phyloP scores from a whole-genome alignment of 345 rosid genomes.

The Gynandropsis gynandra region DNA sequence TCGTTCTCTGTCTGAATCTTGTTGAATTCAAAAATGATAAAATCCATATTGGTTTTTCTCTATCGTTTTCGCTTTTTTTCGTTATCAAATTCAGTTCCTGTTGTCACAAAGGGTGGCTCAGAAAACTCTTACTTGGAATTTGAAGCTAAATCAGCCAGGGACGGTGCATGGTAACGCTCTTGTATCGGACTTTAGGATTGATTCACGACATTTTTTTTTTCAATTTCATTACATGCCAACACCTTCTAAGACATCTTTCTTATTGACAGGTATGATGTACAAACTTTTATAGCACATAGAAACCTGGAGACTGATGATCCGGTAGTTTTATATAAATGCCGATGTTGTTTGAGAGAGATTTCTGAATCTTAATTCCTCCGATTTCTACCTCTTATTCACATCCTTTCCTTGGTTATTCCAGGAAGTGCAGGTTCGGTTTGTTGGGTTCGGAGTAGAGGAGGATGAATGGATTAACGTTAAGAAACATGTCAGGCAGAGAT shows the following conservation, averaged over 20 bases:
- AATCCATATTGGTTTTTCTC: too few species aligned
- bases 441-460: slow-evolving; percentile 93
- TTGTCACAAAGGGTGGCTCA: slow-evolving; percentile 47
- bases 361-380: slow-evolving; percentile 12
- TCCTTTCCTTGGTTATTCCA: slow-evolving; percentile 33
- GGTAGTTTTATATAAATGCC: slow-evolving; percentile 31
- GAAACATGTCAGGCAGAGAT: slow-evolving; percentile 76
- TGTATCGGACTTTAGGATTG: slow-evolving; percentile 9
- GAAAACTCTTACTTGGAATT: slow-evolving; percentile 70
- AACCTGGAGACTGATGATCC: slow-evolving; percentile 65
- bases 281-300: slow-evolving; percentile 62
- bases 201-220: slow-evolving; percentile 13
- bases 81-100: slow-evolving; percentile 29
- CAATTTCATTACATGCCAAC: slow-evolving; percentile 1
- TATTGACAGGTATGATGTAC: slow-evolving; percentile 76
- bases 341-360: background rate
- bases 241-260: slow-evolving; percentile 7
- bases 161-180: slow-evolving; percentile 88
- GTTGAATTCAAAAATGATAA: too few species aligned
- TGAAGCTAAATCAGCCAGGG: slow-evolving; percentile 95
- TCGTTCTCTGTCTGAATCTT: too few species aligned
- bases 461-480: slow-evolving; percentile 94
- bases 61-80: too few species aligned
- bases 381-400: slow-evolving; percentile 6
- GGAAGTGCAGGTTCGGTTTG: slow-evolving; percentile 92